Evolutionary conservation across 306 rosid genomes (phyloP).

Genomic region (Castanea sativa): DNA sequence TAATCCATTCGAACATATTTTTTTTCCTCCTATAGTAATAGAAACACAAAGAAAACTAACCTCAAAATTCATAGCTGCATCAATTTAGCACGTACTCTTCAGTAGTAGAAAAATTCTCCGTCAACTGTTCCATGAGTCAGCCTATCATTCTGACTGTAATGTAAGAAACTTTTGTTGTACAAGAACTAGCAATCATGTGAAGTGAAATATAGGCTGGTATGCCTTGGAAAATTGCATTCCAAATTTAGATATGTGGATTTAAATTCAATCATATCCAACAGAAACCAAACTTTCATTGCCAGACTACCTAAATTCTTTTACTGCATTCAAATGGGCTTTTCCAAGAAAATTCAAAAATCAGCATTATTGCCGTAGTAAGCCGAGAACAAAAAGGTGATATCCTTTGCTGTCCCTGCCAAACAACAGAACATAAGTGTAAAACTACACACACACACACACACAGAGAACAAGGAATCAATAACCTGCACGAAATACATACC

Average conservation of each 20-base stretch:
- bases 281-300: background rate
- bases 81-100: background rate
- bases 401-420: no score
- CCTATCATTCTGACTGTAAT: background rate
- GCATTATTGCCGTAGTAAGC: no score
- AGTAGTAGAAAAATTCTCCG: background rate
- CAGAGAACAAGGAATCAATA: background rate
- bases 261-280: background rate
- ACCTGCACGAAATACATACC: background rate
- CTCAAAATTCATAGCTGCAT: background rate
- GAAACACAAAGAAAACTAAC: background rate
- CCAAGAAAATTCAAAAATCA: no score
- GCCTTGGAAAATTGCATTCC: background rate
- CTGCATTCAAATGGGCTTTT: background rate
- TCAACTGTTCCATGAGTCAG: background rate
- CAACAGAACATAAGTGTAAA: no score
- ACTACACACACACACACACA: no score
- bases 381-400: background rate
- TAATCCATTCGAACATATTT: background rate
- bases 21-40: background rate
- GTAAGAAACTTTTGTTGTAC: background rate
- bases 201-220: background rate
- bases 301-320: background rate
- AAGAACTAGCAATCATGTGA: background rate
- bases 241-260: background rate